Evolutionary conservation across 2,329 filamentous ascomycete genomes (phyloP), one percentile per base, ranked within the genome.

Genomic region (Tolypocladium amazonense): DNA sequence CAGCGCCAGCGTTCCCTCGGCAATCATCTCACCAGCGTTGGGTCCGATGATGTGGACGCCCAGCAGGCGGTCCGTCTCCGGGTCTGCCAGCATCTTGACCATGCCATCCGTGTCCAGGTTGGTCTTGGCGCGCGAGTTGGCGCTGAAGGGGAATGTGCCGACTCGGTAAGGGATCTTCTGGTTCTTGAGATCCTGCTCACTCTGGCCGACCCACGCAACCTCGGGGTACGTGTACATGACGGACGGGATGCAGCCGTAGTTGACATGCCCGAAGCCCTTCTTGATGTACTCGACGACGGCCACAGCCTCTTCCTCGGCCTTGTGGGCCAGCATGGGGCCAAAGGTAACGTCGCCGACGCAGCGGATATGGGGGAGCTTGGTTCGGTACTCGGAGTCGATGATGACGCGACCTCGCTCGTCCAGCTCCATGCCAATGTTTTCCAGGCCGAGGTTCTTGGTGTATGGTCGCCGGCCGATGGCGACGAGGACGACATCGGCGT

Each of bases 151-250:
- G 86, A 99, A 99, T 57, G 84, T 88, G 74, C 94, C 94, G 71
- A 92, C 81, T 71, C 90, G 90, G 86, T 97, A 99, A 72, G 94
- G 91, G 70, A 96, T 85, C 64, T 90, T 91, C 64, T 88, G 83
- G 66, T 86, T 86, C 84, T 97, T 97, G 65, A 99, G 82, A 68
- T 99, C 94, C 73, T 93, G 89, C 81, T 99, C 94, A 75, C 88
- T 97, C 81, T 97, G 92, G 61, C 94, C 94, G 55, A 99, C 94
- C 94, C 94, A 99, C 41, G 94, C 92, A 65, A 97, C 94, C 77
- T 99, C 94, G 39, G 94, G 94, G 80, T 97, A 88, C 14, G 94
- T 97, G 85, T 99, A 99, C 94, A 99, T 99, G 79, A 99, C 94
- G 39, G 90, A 94, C 65, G 94, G 94, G 72, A 99, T 99, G 75